Evolutionary conservation across 371 early-diverging fungal genomes (phyloP).

Genomic region (Mortierella sp.): DNA sequence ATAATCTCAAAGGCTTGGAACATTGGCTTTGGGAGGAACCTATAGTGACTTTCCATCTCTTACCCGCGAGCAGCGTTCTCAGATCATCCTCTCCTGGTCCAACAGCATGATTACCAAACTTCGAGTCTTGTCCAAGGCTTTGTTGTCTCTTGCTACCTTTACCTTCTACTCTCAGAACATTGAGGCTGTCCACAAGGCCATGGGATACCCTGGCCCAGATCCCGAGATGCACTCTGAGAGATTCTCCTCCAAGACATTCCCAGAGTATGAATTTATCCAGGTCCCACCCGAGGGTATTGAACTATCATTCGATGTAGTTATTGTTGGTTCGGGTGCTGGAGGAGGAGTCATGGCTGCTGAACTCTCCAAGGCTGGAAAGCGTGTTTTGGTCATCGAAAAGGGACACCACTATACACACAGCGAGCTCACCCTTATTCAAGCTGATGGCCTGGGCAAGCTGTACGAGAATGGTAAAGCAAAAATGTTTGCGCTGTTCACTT

Average conservation of each 20-base stretch:
- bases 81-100: constrained; percentile 61
- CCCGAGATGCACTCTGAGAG: constrained; percentile 59
- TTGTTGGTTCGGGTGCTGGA: constrained; percentile 84
- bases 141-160: constrained; percentile 24
- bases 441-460: constrained; percentile 60
- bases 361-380: constrained; percentile 77
- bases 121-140: constrained; percentile 50
- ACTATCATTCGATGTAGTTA: constrained; percentile 70
- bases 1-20: constrained; percentile 57
- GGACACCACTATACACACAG: constrained; percentile 68
- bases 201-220: constrained; percentile 64
- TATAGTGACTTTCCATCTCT: constrained; percentile 63
- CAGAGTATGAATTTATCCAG: constrained; percentile 56
- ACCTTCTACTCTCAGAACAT: constrained; percentile 33
- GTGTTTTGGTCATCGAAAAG: constrained; percentile 82
- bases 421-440: constrained; percentile 66
- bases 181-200: constrained; percentile 39
- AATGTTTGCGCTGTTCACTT: constrained; percentile 16
- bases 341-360: constrained; percentile 82
- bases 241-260: constrained; percentile 47
- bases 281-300: constrained; percentile 49
- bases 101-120: constrained; percentile 64
- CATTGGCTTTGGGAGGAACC: constrained; percentile 68
- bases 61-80: constrained; percentile 62
- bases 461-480: constrained; percentile 61